Base-by-base conservation (phyloP, 495 filamentous ascomycete species). In the Xylaria cubensis region DNA sequence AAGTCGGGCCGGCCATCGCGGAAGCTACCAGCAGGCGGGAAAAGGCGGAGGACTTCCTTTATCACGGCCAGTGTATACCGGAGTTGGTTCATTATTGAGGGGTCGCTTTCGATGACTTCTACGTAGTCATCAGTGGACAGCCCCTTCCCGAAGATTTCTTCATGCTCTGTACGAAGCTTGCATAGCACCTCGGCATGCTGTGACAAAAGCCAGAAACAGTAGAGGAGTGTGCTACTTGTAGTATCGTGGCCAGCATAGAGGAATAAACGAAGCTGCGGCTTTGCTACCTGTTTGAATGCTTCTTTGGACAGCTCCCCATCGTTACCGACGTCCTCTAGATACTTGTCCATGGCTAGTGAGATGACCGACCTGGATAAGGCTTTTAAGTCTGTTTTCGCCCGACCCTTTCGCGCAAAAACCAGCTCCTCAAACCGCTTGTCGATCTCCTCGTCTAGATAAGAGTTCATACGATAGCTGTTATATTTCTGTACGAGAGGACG, bases 171-270 rank as follows among this genome's bases (percentile, higher is more conserved):
- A 7, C 79, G 79, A 19, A 85, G 29, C 8, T 72, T 76, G 0
- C 75, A 76, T 2, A 82, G 74, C 10, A 69, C 75, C 15, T 78
- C 75, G 0, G 83, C 84, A 63, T 83, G 42, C 29, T 76, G 74
- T 51, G 75, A 69, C 1, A 86, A 79, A 13, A 82, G 70, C 53
- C 84, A 77, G 68, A 79, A 81, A 15, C 73, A 71, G 69, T 84
- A 85, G 17, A 78, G 80, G 1, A 85, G 68, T 4, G 81, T 78
- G 5, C 74, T 79, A 26, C 80, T 80, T 10, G 84, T 86, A 0
- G 85, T 86, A 59, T 86, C 83, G 70, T 86, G 84, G 1, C 85
- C 85, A 3, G 83, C 82, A 55, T 86, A 84, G 24, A 85, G 74
- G 63, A 86, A 78, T 10, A 76, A 73, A 50, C 68, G 68, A n/a